Conservation (phyloP, 495 filamentous ascomycete genomes). For the Penicillium ucsense region DNA sequence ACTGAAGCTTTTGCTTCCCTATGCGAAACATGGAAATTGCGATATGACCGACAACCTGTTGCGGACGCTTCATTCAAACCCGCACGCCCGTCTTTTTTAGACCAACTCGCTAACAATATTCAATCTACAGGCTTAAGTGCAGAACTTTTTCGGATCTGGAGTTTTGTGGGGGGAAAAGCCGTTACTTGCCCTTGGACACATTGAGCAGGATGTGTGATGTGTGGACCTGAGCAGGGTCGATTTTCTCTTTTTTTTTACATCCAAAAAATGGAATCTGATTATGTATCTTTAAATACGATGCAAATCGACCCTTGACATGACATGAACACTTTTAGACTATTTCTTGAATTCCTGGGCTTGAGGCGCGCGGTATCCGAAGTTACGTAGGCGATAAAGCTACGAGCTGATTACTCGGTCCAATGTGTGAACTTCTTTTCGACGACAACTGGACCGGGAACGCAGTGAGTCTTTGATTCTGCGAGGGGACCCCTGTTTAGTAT, state of each 20-base stretch:
- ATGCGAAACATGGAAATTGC: too few relatives aligned
- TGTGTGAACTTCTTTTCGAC: too few relatives aligned
- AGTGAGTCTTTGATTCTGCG: too few relatives aligned
- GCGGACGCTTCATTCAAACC: background rate
- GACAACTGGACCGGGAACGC: too few relatives aligned
- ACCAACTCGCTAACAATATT: background rate
- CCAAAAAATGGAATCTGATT: conserved; percentile 31
- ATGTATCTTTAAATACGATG: conserved; percentile 38
- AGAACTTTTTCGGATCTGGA: conserved; percentile 32
- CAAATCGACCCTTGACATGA: conserved; percentile 39
- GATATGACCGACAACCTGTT: too few relatives aligned
- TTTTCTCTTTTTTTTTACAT: conserved; percentile 31
- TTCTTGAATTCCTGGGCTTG: background rate
- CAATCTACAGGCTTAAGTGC: conserved; percentile 32
- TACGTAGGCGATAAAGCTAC: too few relatives aligned
- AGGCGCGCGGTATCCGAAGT: too few relatives aligned
- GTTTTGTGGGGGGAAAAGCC: conserved; percentile 25
- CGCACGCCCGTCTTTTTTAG: background rate
- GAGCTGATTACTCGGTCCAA: too few relatives aligned
- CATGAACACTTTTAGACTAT: conserved; percentile 17
- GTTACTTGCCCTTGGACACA: conserved; percentile 23
- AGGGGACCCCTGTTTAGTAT: too few relatives aligned
- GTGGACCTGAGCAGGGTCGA: conserved; percentile 31
- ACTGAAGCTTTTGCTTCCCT: too few relatives aligned
- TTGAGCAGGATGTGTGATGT: conserved; percentile 24